Evolutionary conservation across 2,329 filamentous ascomycete genomes (phyloP).

Genomic region (Clarireedia paspali): DNA sequence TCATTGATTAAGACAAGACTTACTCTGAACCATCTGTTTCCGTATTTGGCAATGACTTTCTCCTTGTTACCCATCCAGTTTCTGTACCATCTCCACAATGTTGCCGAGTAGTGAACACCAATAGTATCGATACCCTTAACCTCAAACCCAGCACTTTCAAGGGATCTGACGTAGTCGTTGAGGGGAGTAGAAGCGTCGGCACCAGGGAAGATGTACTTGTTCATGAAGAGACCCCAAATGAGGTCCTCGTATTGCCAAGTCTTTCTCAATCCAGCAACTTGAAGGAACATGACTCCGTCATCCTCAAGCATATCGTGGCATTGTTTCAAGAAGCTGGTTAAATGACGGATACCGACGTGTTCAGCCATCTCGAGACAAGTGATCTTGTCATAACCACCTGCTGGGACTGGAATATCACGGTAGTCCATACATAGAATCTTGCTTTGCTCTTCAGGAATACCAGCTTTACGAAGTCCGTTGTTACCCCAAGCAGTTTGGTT

Average conservation of each 20-base stretch:
- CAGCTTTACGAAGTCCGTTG: conserved; percentile 72
- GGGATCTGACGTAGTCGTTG: conserved; percentile 73
- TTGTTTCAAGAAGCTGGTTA: conserved; percentile 73
- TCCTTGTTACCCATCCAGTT: conserved; percentile 96
- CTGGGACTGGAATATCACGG: conserved; percentile 78
- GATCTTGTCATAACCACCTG: conserved; percentile 84
- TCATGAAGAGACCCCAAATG: conserved; percentile 98
- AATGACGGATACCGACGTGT: conserved; percentile 92
- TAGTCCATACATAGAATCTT: conserved; percentile 95
- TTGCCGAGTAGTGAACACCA: conserved; percentile 94
- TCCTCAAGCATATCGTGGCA: conserved; percentile 94
- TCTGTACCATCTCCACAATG: conserved; percentile 95
- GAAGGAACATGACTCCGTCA: conserved; percentile 91
- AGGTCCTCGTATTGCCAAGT: conserved; percentile 97
- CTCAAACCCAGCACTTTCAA: conserved; percentile 84
- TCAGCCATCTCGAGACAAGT: conserved; percentile 98
- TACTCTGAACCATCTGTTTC: conserved; percentile 89
- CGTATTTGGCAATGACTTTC: conserved; percentile 92
- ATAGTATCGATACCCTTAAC: conserved; percentile 89
- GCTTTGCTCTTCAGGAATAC: conserved; percentile 80
- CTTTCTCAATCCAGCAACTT: conserved; percentile 90
- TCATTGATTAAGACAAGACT: conserved; percentile 32
- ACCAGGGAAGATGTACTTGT: conserved; percentile 98
- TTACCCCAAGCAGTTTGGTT: conserved; percentile 99
- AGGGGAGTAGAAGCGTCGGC: conserved; percentile 93